phyloP scores from a whole-genome alignment of 2,329 filamentous ascomycete species.

The Dendryphion nanum region DNA sequence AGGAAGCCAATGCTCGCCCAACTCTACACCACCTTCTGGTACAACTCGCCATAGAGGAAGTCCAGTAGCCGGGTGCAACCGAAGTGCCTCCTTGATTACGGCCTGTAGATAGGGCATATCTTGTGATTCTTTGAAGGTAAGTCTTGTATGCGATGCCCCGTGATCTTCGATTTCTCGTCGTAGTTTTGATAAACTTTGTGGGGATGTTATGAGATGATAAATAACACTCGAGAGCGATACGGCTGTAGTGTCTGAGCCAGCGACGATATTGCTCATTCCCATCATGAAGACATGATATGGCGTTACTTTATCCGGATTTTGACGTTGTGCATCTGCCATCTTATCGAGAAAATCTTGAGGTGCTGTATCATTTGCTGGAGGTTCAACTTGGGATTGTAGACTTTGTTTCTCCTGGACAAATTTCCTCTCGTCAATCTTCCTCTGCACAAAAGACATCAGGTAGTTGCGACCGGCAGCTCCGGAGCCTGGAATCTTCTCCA shows the following conservation, averaged over 20 bases:
- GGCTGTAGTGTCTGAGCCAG: conserved; percentile 44
- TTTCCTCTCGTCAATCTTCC: conserved; percentile 3
- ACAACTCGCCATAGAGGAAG: conserved; percentile 21
- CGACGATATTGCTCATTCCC: conserved; percentile 35
- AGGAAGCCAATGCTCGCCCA: conserved; percentile 16
- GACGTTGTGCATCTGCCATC: conserved; percentile 14
- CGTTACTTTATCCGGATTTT: conserved; percentile 5
- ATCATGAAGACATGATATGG: conserved; percentile 18
- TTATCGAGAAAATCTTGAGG: conserved; percentile 18
- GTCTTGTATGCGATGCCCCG: conserved; percentile 1
- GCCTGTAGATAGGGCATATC: conserved; percentile 31
- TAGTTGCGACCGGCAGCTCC: conserved; percentile 19
- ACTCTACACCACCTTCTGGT: conserved; percentile 12
- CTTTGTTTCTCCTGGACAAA: background rate
- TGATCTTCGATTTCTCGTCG: conserved; percentile 13
- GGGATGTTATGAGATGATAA: conserved; percentile 15
- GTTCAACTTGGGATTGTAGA: background rate
- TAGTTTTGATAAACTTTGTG: conserved; percentile 10
- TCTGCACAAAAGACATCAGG: conserved; percentile 15
- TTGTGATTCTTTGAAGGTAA: conserved; percentile 20
- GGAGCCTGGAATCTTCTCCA: conserved; percentile 19
- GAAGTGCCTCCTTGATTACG: conserved; percentile 24
- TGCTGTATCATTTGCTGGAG: conserved; percentile 7
- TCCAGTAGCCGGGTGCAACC: conserved; percentile 23
- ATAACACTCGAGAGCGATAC: conserved; percentile 25